Evolutionary conservation across 2,329 filamentous ascomycete genomes (phyloP), one percentile per base, ranked within the genome.

Genomic region (Cladosporium oxysporum): DNA sequence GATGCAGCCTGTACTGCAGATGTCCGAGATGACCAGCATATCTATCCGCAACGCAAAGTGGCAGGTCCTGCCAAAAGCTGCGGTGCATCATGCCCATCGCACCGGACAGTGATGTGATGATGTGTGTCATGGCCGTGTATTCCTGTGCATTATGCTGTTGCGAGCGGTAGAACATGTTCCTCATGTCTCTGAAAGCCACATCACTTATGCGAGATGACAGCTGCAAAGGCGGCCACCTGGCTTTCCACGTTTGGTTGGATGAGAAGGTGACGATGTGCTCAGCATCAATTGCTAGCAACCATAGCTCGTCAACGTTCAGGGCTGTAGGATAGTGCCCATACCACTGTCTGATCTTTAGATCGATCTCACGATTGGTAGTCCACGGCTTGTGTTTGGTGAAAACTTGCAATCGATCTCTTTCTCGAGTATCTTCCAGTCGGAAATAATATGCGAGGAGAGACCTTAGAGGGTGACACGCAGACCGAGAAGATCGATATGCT

Each of bases 191-290:
- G 66, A 81, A 81, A 0, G 76, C 77, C 3, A 81, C 72, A 63
- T 80, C 78, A 44, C 76, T 73, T 26, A 81, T 79, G 10, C 79
- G 70, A 1, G 78, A 76, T 7, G 76, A 72, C 1, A 81, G 68
- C 63, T 81, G 79, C 8, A 80, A 69, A 3, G 79, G 78, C 7
- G 79, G 79, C 78, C 77, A 81, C 0, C 76, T 71, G 11, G 77
- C 76, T 65, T 81, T 81, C 79, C 79, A 81, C 1, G 76, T 79
- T 66, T 80, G 79, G 59, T 81, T 81, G 58, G 75, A 78, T 0
- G 78, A 79, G 61, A 80, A 80, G 0, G 79, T 81, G 14, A 80
- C 78, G 28, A 80, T 73, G 64, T 81, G 79, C 29, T 77, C 71
- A 5, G 74, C 66, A 70, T 81, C 79, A 3, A 81, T 69, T 0